A percentile compares a stretch with the other conserved stretches of the same genome.
These are phyloP conservation scores for Xylogone sp. DNA, from an alignment of 2,329 filamentous ascomycete species.

Conservation along the genomic window DNA sequence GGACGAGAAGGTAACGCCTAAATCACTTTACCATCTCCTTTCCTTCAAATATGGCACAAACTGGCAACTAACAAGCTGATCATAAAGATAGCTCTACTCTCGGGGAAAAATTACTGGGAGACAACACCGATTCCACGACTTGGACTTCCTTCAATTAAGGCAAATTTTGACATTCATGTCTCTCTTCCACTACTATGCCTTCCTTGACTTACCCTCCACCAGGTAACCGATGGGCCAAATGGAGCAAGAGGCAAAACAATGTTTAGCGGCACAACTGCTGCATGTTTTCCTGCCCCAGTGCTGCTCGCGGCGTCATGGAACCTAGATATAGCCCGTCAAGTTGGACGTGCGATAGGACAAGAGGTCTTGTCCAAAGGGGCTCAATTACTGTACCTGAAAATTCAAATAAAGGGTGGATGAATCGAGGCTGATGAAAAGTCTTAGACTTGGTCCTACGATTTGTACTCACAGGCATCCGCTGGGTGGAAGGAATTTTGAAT, in stretches of 20 bases:
- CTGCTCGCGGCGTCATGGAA: slow-evolving; percentile 25
- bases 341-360: slow-evolving; percentile 20
- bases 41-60: not conserved
- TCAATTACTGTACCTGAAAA: slow-evolving; percentile 15
- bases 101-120: slow-evolving; percentile 24
- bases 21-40: not conserved
- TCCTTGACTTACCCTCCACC: not conserved
- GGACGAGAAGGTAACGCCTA: slow-evolving; percentile 20
- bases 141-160: slow-evolving; percentile 24
- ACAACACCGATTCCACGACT: slow-evolving; percentile 22
- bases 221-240: not conserved
- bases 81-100: slow-evolving; percentile 13
- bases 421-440: slow-evolving; percentile 11
- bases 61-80: not conserved
- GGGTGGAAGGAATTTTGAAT: slow-evolving; percentile 47
- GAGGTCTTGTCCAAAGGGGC: slow-evolving; percentile 24
- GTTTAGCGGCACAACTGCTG: not conserved
- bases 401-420: not conserved
- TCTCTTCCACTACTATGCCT: not conserved
- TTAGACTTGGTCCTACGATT: slow-evolving; percentile 54
- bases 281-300: slow-evolving; percentile 22
- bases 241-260: not conserved
- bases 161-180: slow-evolving; percentile 17
- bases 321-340: slow-evolving; percentile 18
- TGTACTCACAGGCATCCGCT: slow-evolving; percentile 44